Conservation (phyloP, 495 filamentous ascomycete species). For the Neurospora sp. region DNA sequence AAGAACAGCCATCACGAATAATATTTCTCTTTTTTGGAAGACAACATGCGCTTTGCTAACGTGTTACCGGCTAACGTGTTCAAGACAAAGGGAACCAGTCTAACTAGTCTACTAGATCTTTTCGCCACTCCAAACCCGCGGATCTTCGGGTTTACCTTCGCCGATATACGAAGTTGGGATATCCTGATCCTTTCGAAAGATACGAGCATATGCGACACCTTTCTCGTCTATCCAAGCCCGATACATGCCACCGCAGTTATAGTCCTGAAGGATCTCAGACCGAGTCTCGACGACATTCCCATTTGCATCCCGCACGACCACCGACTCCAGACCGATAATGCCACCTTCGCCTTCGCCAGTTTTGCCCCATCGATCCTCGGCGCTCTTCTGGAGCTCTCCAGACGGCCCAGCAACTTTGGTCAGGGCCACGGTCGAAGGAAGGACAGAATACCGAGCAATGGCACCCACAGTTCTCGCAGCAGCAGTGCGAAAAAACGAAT, state of each 20-base stretch:
- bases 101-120: constrained; percentile 8
- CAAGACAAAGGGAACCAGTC: neutral
- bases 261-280: constrained; percentile 54
- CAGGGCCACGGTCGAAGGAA: constrained; percentile 41
- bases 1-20: constrained; percentile 16
- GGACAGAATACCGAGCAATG: constrained; percentile 50
- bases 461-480: constrained; percentile 64
- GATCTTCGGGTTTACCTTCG: constrained; percentile 5
- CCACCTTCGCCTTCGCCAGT: constrained; percentile 79
- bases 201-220: constrained; percentile 51
- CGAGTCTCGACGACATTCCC: constrained; percentile 30
- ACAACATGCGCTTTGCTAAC: neutral
- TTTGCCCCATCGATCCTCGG: constrained; percentile 62
- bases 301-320: constrained; percentile 30
- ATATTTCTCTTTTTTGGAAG: constrained; percentile 13
- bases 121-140: constrained; percentile 1
- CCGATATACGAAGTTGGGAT: constrained; percentile 6
- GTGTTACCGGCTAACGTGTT: neutral
- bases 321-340: constrained; percentile 74
- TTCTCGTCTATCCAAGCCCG: constrained; percentile 63
- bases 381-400: constrained; percentile 68
- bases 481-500: constrained; percentile 70
- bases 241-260: constrained; percentile 89
- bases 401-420: constrained; percentile 54
- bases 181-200: constrained; percentile 39